These are phyloP conservation scores for Cystobasidium sp. DNA, from an alignment of 1,284 basidiomycete species.

Conservation along the genomic window DNA sequence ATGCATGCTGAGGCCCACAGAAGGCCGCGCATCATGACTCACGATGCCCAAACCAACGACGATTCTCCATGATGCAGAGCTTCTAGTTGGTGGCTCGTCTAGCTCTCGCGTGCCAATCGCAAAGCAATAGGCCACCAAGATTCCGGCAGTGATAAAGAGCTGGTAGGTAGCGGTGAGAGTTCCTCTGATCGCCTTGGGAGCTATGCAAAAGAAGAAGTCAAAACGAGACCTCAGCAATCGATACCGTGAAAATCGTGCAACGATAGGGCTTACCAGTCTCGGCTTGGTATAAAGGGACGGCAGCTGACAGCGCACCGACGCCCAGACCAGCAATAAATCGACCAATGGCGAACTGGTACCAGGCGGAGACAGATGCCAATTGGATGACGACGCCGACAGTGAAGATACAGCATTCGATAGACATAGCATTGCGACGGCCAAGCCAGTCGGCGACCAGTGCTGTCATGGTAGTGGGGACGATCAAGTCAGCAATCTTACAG, in stretches of 20 bases:
- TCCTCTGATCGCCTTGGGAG: constrained; percentile 76
- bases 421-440: constrained; percentile 74
- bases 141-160: constrained; percentile 75
- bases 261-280: constrained; percentile 57
- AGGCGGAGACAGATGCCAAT: constrained; percentile 61
- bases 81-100: constrained; percentile 18
- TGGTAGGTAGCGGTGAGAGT: constrained; percentile 72
- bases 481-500: not conserved
- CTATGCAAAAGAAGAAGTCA: constrained; percentile 57
- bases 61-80: constrained; percentile 57
- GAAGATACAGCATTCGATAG: constrained; percentile 69
- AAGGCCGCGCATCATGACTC: not conserved
- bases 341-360: constrained; percentile 70
- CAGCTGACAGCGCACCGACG: constrained; percentile 73
- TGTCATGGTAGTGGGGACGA: constrained; percentile 65
- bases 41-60: constrained; percentile 70
- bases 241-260: not conserved
- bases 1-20: not conserved
- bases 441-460: constrained; percentile 68
- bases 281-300: constrained; percentile 75
- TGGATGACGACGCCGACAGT: constrained; percentile 64
- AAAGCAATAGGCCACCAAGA: constrained; percentile 69
- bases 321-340: constrained; percentile 65
- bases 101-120: constrained; percentile 57
- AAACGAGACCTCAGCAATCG: not conserved